Evolutionary conservation across 106 monocot species (phyloP), one percentile per base, ranked within the genome.

Genomic region (Ottelia alismoides): DNA sequence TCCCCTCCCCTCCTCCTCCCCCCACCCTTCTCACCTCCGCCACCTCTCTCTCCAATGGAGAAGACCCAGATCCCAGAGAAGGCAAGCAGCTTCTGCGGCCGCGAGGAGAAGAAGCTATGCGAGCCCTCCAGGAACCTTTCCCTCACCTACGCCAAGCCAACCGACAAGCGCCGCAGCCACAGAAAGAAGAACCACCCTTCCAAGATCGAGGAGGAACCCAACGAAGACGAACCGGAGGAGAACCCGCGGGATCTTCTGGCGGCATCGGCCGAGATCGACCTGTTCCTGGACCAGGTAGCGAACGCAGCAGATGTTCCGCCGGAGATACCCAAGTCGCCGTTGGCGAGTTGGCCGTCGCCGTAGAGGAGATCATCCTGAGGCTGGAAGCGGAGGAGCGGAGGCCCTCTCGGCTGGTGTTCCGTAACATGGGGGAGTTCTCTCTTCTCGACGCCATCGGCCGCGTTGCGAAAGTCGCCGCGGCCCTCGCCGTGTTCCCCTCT

Each of bases 391-490:
- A 4, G 51, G 28, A 14, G 71, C 63, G 21, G 64, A 57, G 9
- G 67, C 63, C 20, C 53, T 44, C 43, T 17, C 0, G 17, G 24
- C 20, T 27, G 53, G 20, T 11, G 25, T 2, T 11, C 22, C 35
- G 19, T 18, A 40, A 53, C 16, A 22, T 27, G 21, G 66, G 60
- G 25, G 53, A 49, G 51, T 2, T 48, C 29, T 18, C 52, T 25
- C 53, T 75, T 28, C 68, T 87, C 29, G 60, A 62, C 7, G 73
- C 78, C n/a, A 31, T 82, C 47, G 63, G 58, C 12, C 49, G 71
- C 20, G 2, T 82, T 7, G 25, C 65, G 2, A 57, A 51, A 56
- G 67, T 82, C 25, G 29, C 58, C 1, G 2, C 64, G 1, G 61
- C 58, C 4, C 20, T 69, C 1, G 30, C 25, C 17, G 27, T 30